These are phyloP conservation scores for Amylostereum chailletii DNA, from an alignment of 1,284 basidiomycete species.

Conservation along the genomic window DNA sequence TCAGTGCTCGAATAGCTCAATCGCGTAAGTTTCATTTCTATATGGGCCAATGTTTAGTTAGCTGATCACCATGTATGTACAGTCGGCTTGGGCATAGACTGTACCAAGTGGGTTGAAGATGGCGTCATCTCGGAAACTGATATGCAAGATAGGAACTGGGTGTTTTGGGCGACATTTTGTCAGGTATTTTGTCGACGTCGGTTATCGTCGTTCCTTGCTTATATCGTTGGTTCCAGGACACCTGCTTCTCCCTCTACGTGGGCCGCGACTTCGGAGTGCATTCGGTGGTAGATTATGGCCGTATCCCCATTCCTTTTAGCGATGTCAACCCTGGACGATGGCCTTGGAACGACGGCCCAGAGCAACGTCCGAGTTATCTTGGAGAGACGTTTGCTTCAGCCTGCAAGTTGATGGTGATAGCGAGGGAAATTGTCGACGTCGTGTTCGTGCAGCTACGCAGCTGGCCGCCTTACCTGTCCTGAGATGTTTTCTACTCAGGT, in stretches of 20 bases:
- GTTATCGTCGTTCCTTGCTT: background rate
- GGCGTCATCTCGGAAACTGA: conserved; percentile 40
- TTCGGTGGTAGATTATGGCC: conserved; percentile 24
- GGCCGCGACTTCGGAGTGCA: conserved; percentile 46
- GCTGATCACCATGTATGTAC: too few species aligned
- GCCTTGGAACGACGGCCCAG: too few species aligned
- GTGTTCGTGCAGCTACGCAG: conserved; percentile 32
- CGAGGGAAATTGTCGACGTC: conserved; percentile 47
- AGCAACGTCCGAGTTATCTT: conserved; percentile 20
- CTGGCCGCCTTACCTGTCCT: background rate
- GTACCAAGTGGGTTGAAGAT: conserved; percentile 43
- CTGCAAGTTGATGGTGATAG: conserved; percentile 46
- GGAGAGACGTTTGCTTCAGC: conserved; percentile 46
- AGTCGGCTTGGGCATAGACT: conserved; percentile 54
- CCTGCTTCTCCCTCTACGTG: conserved; percentile 51
- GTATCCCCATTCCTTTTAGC: conserved; percentile 31
- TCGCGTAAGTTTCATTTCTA: conserved; percentile 20
- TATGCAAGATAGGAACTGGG: conserved; percentile 47
- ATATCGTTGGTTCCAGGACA: conserved; percentile 27
- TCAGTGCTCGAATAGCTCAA: conserved; percentile 41
- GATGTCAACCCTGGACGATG: too few species aligned
- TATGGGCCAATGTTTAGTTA: background rate
- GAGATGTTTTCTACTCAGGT: conserved; percentile 9
- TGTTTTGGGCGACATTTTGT: conserved; percentile 44
- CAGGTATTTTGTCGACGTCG: conserved; percentile 23